Evolutionary conservation across 331 rosid genomes (phyloP).

Genomic region (Malus hybrid): DNA sequence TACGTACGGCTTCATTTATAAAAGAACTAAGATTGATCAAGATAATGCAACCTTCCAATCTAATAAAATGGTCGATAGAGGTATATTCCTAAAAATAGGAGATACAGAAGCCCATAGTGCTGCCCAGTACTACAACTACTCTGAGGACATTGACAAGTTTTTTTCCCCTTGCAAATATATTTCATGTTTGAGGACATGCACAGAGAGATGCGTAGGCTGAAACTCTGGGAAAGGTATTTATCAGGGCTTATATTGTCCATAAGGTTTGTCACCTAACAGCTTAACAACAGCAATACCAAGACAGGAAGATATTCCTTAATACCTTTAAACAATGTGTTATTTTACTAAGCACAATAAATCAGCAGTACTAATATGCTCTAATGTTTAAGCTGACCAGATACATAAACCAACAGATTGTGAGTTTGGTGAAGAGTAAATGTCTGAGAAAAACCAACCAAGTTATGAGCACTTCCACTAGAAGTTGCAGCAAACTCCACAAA

Average conservation of each 20-base stretch:
- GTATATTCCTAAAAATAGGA: neutral
- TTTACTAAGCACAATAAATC: neutral
- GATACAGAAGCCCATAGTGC: neutral
- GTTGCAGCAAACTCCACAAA: slow-evolving; percentile 84
- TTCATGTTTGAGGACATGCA: neutral
- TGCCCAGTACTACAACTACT: neutral
- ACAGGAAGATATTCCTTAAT: neutral
- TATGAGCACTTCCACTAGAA: slow-evolving; percentile 55
- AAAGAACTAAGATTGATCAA: neutral
- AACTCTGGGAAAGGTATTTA: neutral
- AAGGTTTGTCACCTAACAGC: neutral
- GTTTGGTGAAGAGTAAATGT: neutral
- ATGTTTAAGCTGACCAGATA: slow-evolving; percentile 1
- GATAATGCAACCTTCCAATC: neutral
- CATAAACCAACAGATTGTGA: slow-evolving; percentile 8
- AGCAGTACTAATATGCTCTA: neutral
- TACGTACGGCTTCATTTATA: neutral
- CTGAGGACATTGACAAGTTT: neutral
- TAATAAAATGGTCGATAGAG: neutral
- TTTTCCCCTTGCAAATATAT: neutral
- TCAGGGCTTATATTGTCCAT: neutral
- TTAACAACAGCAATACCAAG: neutral
- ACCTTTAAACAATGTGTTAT: neutral
- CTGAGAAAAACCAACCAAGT: slow-evolving; percentile 50
- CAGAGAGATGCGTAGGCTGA: neutral